Conservation (phyloP, 352 stramenopile species). For the Aphanomyces astaci region DNA sequence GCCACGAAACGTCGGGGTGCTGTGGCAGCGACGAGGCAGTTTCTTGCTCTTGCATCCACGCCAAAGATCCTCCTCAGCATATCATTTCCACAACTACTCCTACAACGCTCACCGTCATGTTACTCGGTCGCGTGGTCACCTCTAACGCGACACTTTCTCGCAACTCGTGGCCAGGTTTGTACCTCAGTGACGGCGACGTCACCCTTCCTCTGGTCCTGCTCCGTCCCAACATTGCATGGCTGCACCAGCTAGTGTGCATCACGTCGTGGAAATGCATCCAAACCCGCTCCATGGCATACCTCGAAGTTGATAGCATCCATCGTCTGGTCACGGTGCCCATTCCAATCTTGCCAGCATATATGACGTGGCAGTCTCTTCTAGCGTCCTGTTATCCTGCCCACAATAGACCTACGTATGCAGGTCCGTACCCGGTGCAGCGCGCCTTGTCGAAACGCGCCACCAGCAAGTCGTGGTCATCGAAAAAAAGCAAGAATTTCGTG, state of each 20-base stretch:
- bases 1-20: neutral
- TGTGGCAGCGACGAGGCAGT: neutral
- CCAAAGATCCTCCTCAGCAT: neutral
- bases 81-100: neutral
- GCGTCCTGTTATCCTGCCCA: conserved; percentile 29
- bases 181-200: conserved; percentile 33
- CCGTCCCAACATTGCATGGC: conserved; percentile 28
- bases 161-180: conserved; percentile 1
- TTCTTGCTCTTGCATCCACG: neutral
- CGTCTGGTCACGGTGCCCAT: conserved; percentile 3
- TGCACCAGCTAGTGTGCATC: conserved; percentile 49
- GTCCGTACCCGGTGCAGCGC: conserved; percentile 26
- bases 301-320: conserved; percentile 37
- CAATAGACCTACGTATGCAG: conserved; percentile 44
- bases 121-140: neutral
- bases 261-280: conserved; percentile 51
- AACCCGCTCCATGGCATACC: conserved; percentile 23
- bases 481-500: conserved; percentile 31
- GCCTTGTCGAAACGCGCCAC: neutral
- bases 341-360: conserved; percentile 18
- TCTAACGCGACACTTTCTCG: neutral
- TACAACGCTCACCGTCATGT: neutral
- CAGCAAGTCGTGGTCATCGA: conserved; percentile 24
- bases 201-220: conserved; percentile 35
- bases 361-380: conserved; percentile 28